Conservation (phyloP, 768 basidiomycete species). For the Lactarius vividus region DNA sequence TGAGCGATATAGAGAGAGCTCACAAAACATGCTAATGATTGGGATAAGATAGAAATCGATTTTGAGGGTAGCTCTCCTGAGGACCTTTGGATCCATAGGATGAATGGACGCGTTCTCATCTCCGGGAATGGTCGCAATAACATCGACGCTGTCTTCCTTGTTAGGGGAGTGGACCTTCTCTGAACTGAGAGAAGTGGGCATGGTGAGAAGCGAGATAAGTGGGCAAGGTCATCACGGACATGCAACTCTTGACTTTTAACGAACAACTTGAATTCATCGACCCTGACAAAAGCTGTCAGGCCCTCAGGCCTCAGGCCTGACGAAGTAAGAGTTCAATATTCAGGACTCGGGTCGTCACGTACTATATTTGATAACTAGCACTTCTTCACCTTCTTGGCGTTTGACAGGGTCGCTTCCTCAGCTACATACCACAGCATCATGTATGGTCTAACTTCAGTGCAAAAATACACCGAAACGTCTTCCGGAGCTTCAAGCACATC, state of each 20-base stretch:
- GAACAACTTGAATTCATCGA: background rate
- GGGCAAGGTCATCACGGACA: background rate
- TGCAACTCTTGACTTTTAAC: background rate
- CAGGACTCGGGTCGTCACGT: too few species aligned
- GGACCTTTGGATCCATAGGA: background rate
- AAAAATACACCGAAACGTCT: too few species aligned
- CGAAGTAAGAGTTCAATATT: too few species aligned
- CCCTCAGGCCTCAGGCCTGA: too few species aligned
- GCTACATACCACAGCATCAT: too few species aligned
- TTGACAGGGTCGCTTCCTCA: too few species aligned
- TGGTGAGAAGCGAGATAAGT: background rate
- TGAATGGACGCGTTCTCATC: constrained; percentile 17
- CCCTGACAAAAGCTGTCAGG: too few species aligned
- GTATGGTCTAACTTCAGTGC: too few species aligned
- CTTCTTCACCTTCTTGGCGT: too few species aligned
- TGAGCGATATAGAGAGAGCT: background rate
- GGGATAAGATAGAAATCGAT: constrained; percentile 17
- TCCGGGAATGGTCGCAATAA: background rate
- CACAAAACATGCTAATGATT: background rate
- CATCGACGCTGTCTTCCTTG: background rate
- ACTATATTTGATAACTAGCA: too few species aligned
- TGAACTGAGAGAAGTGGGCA: background rate
- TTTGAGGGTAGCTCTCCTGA: constrained; percentile 10
- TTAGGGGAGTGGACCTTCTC: background rate
- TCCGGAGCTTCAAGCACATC: too few species aligned